phyloP scores from a whole-genome alignment of 176 grass and related monocot species.

The Eremochloa ophiuroides region DNA sequence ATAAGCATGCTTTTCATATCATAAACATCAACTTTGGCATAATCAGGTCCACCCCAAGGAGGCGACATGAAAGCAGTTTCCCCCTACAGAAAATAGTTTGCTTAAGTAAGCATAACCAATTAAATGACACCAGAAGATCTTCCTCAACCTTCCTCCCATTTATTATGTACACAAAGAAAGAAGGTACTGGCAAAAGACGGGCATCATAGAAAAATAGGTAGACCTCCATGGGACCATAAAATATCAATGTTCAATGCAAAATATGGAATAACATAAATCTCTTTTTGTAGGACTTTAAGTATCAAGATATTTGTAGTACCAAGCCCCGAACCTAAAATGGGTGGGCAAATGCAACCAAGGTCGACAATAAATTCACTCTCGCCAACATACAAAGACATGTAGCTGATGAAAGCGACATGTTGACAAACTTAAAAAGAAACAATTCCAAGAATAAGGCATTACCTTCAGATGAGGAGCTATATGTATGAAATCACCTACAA shows the following conservation, averaged over 20 bases:
- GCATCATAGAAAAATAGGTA: neutral
- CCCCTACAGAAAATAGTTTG: conserved; percentile 45
- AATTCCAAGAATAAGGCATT: conserved; percentile 33
- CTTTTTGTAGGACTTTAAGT: neutral
- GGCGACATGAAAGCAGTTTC: conserved; percentile 86
- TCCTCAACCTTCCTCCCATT: neutral
- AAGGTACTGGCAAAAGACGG: neutral
- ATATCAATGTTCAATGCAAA: neutral
- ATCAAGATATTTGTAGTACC: neutral
- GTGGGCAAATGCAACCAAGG: conserved; percentile 2
- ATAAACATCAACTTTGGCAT: conserved; percentile 71
- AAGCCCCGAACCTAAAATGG: neutral
- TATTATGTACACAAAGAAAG: conserved; percentile 2
- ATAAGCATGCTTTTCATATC: conserved; percentile 87
- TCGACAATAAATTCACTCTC: neutral
- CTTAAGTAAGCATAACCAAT: conserved; percentile 15
- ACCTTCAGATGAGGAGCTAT: conserved; percentile 64
- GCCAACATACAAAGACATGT: neutral
- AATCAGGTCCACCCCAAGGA: conserved; percentile 96
- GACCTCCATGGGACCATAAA: neutral
- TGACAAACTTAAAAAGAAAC: neutral
- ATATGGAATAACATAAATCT: neutral
- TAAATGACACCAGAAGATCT: neutral
- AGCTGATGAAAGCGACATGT: neutral
- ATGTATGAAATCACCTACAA: conserved; percentile 71